Evolutionary conservation across 202 grass and related monocot species (phyloP).

Genomic region (Tripidium arundinaceum): DNA sequence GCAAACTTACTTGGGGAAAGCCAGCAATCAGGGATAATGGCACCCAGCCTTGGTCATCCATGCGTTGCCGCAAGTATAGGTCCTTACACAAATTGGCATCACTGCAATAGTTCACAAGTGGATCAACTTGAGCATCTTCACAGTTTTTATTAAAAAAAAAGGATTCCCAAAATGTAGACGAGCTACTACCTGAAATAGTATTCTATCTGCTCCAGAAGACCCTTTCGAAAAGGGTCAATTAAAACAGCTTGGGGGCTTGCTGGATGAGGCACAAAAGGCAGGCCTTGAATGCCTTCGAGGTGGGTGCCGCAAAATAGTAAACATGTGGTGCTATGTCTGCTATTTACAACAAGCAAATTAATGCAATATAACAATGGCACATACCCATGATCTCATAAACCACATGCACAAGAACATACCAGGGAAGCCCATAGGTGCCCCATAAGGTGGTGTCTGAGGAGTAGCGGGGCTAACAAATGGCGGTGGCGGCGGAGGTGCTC

Average conservation of each 20-base stretch:
- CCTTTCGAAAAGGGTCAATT: conserved; percentile 37
- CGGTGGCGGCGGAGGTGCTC: conserved; percentile 33
- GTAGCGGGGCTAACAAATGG: conserved; percentile 44
- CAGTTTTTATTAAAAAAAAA: conserved; percentile 9
- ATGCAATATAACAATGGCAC: conserved; percentile 22
- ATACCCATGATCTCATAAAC: conserved; percentile 29
- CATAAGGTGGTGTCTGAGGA: conserved; percentile 52
- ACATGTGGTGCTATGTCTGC: conserved; percentile 43
- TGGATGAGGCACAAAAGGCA: conserved; percentile 49
- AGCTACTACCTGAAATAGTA: conserved; percentile 89
- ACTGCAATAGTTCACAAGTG: conserved; percentile 42
- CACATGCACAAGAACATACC: conserved; percentile 42
- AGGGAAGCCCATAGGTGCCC: conserved; percentile 50
- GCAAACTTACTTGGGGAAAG: conserved; percentile 55
- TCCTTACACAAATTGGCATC: conserved; percentile 92
- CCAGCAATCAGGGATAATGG: conserved; percentile 70
- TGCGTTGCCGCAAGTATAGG: conserved; percentile 54
- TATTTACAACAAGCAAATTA: conserved; percentile 21
- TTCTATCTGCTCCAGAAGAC: conserved; percentile 64
- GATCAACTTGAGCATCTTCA: background rate
- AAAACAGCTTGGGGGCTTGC: conserved; percentile 49
- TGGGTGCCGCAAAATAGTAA: conserved; percentile 38
- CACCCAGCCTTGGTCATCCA: conserved; percentile 93
- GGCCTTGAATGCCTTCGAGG: conserved; percentile 43
- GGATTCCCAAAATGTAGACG: background rate